A percentile compares a stretch with the other conserved stretches of the same genome.
Conservation (phyloP, 1,284 basidiomycete species). For the Hypsizygus ulmarius region DNA sequence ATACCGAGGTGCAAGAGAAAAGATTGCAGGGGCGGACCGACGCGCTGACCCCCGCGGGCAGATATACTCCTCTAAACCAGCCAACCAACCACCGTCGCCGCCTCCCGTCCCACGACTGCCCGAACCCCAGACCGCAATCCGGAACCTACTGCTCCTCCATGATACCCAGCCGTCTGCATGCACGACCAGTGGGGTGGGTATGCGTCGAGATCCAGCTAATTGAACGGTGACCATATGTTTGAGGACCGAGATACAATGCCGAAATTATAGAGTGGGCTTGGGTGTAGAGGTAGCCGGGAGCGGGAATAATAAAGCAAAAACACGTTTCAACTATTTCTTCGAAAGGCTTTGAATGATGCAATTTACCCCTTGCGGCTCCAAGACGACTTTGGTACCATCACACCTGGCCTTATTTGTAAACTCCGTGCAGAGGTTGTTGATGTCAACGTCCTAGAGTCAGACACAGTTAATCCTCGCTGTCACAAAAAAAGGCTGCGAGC, state of each 20-base stretch:
- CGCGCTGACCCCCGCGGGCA: no score
- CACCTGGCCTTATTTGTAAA: slow-evolving; percentile 77
- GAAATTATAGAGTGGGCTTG: neutral
- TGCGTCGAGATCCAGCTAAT: neutral
- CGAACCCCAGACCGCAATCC: no score
- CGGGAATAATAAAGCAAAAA: neutral
- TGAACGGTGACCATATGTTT: neutral
- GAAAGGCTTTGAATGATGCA: slow-evolving; percentile 61
- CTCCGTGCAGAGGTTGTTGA: slow-evolving; percentile 72
- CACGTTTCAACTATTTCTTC: slow-evolving; percentile 19
- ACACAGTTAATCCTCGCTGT: slow-evolving; percentile 6
- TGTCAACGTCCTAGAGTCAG: slow-evolving; percentile 59
- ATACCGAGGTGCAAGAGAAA: no score
- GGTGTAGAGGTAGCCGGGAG: neutral
- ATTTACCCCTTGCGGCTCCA: slow-evolving; percentile 66
- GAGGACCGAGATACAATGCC: slow-evolving; percentile 1
- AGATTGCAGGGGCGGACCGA: no score
- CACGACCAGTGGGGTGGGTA: neutral
- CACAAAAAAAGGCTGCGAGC: slow-evolving; percentile 3
- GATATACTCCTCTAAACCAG: no score
- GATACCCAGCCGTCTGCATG: no score
- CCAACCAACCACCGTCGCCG: no score
- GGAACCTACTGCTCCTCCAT: no score
- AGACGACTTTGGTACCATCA: slow-evolving; percentile 75
- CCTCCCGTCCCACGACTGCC: no score